Percentiles rank a stretch among this genome's conserved stretches.
Conservation (phyloP, 148 eudicot species). For the Rhododendron williamsianum region DNA sequence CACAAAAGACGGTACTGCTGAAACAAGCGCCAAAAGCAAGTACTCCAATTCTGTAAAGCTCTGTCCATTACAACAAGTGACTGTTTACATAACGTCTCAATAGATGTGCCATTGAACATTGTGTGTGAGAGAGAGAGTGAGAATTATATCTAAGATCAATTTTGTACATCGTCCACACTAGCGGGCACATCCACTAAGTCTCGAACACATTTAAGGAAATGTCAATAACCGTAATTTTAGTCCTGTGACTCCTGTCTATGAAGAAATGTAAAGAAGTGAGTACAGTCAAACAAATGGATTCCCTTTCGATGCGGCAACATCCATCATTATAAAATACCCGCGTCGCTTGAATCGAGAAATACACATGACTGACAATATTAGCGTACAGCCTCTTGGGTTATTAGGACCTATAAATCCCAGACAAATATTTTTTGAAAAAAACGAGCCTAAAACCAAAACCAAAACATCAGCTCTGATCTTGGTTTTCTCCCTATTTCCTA, state of each 20-base stretch:
- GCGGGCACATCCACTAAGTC: background rate
- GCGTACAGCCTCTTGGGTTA: background rate
- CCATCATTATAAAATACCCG: background rate
- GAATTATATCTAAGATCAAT: background rate
- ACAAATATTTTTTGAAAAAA: background rate
- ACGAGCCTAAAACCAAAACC: background rate
- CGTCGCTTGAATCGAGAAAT: background rate
- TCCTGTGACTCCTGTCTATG: background rate
- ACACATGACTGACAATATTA: background rate
- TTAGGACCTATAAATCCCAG: background rate
- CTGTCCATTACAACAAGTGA: slow-evolving; percentile 36
- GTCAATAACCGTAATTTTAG: background rate
- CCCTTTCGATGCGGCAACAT: background rate
- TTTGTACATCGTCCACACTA: background rate
- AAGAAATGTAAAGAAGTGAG: background rate
- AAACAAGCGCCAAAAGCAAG: slow-evolving; percentile 73
- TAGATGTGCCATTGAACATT: background rate
- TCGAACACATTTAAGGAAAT: background rate
- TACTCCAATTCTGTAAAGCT: slow-evolving; percentile 85
- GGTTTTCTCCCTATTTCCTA: background rate
- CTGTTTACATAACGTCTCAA: background rate
- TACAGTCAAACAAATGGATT: background rate
- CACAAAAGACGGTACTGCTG: slow-evolving; percentile 77
- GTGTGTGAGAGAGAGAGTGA: background rate
- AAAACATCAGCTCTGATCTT: background rate